Percentiles rank a stretch among this genome's conserved stretches.
Evolutionary conservation across 2,329 filamentous ascomycete genomes (phyloP).

Genomic region (Xylariaceae sp.): DNA sequence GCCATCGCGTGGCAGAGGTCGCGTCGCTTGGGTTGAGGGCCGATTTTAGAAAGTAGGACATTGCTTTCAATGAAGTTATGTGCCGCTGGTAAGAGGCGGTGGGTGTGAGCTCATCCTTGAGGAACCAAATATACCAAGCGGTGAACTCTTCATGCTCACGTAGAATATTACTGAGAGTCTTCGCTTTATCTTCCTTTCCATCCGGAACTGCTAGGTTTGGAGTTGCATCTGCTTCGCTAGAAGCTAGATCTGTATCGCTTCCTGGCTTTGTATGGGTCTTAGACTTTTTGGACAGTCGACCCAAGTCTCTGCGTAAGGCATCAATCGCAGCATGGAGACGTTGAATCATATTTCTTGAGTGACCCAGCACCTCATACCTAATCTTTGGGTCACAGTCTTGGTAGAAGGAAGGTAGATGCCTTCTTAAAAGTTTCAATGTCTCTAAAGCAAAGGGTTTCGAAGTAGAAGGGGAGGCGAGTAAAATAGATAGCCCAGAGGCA

Average conservation of each 20-base stretch:
- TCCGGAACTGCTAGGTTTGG: background rate
- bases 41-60: slow-evolving; percentile 63
- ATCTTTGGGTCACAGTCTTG: slow-evolving; percentile 84
- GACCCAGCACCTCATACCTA: slow-evolving; percentile 72
- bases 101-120: slow-evolving; percentile 69
- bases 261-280: slow-evolving; percentile 13
- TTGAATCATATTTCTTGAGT: slow-evolving; percentile 72
- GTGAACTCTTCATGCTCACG: slow-evolving; percentile 61
- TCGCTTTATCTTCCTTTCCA: slow-evolving; percentile 6
- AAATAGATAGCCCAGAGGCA: slow-evolving; percentile 74
- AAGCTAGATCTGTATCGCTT: background rate
- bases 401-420: slow-evolving; percentile 67
- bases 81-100: slow-evolving; percentile 89
- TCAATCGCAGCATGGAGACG: slow-evolving; percentile 66
- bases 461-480: slow-evolving; percentile 71
- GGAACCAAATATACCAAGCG: slow-evolving; percentile 68
- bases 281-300: slow-evolving; percentile 34
- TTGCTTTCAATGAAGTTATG: slow-evolving; percentile 70
- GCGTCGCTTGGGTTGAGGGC: slow-evolving; percentile 37
- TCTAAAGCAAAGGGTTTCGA: slow-evolving; percentile 66
- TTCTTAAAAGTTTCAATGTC: slow-evolving; percentile 59
- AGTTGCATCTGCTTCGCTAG: background rate
- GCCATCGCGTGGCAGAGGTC: slow-evolving; percentile 38
- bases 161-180: slow-evolving; percentile 35
- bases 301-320: slow-evolving; percentile 38